Evolutionary conservation across 805 yeast species (phyloP).

Genomic region (Crinitomyces ghanaensis): DNA sequence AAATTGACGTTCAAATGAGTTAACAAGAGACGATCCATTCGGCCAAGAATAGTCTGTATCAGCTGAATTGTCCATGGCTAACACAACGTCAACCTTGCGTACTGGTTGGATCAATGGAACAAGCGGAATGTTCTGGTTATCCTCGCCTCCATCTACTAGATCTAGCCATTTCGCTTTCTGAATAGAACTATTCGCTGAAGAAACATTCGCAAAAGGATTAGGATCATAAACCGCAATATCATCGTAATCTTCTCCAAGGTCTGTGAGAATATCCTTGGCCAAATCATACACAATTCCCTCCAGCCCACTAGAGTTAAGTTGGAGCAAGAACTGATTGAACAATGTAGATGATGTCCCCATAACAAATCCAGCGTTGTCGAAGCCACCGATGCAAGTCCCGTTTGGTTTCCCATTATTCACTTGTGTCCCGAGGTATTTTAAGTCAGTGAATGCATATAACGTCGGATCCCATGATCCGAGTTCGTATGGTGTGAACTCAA

Average conservation of each 20-base stretch:
- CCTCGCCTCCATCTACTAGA: conserved; percentile 68
- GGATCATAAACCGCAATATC: conserved; percentile 64
- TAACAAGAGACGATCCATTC: conserved; percentile 47
- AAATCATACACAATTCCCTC: conserved; percentile 37
- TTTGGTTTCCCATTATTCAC: conserved; percentile 49
- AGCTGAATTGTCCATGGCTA: conserved; percentile 60
- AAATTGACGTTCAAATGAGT: conserved; percentile 51
- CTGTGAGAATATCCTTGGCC: conserved; percentile 34
- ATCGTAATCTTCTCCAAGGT: conserved; percentile 36
- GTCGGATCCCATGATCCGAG: conserved; percentile 86
- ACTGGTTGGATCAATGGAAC: conserved; percentile 49
- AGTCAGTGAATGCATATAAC: conserved; percentile 50
- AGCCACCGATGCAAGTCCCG: conserved; percentile 49
- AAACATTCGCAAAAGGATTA: conserved; percentile 50
- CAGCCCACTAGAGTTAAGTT: conserved; percentile 43
- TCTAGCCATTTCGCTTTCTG: conserved; percentile 32
- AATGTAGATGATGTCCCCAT: conserved; percentile 76
- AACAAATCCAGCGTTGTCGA: conserved; percentile 71
- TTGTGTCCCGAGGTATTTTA: conserved; percentile 59
- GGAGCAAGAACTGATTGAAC: conserved; percentile 56
- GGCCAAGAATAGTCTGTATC: conserved; percentile 54
- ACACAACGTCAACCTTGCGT: conserved; percentile 49
- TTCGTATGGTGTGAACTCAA: conserved; percentile 48
- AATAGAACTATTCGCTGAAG: conserved; percentile 28
- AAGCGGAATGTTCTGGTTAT: conserved; percentile 51